Evolutionary conservation across 1,284 basidiomycete genomes (phyloP).

Genomic region (Trichosporon sp.): DNA sequence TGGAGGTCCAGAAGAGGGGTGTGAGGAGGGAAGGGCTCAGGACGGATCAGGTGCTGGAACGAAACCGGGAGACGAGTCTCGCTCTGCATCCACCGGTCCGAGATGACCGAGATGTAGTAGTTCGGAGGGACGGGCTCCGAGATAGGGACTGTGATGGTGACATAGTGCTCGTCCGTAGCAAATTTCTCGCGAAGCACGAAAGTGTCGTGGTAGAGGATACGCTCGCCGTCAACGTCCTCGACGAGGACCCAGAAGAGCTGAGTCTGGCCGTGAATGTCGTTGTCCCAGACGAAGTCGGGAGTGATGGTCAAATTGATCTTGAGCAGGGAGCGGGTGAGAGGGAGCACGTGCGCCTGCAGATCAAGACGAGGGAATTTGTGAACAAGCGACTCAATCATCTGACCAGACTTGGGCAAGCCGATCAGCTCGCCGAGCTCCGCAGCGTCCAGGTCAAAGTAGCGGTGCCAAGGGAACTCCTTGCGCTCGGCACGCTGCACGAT

Average conservation of each 20-base stretch:
- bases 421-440: slow-evolving; percentile 90
- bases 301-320: slow-evolving; percentile 84
- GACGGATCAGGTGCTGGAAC: slow-evolving; percentile 95
- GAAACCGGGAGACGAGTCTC: slow-evolving; percentile 93
- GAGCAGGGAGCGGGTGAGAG: slow-evolving; percentile 80
- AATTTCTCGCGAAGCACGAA: slow-evolving; percentile 89
- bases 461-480: slow-evolving; percentile 98
- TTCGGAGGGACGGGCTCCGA: slow-evolving; percentile 96
- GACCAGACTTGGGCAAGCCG: slow-evolving; percentile 85
- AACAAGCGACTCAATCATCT: slow-evolving; percentile 86
- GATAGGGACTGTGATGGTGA: slow-evolving; percentile 92
- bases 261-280: slow-evolving; percentile 79
- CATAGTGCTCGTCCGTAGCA: slow-evolving; percentile 84
- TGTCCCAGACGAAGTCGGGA: slow-evolving; percentile 96
- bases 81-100: slow-evolving; percentile 91
- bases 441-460: slow-evolving; percentile 85
- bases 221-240: slow-evolving; percentile 95
- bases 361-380: slow-evolving; percentile 95
- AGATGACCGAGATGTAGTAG: slow-evolving; percentile 92
- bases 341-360: slow-evolving; percentile 87
- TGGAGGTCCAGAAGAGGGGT: slow-evolving; percentile 92
- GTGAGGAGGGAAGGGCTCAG: slow-evolving; percentile 90
- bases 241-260: slow-evolving; percentile 91
- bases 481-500: slow-evolving; percentile 89
- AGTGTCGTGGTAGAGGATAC: slow-evolving; percentile 87